Base-by-base conservation (phyloP, 768 basidiomycete genomes). In the Astraeus odoratus region DNA sequence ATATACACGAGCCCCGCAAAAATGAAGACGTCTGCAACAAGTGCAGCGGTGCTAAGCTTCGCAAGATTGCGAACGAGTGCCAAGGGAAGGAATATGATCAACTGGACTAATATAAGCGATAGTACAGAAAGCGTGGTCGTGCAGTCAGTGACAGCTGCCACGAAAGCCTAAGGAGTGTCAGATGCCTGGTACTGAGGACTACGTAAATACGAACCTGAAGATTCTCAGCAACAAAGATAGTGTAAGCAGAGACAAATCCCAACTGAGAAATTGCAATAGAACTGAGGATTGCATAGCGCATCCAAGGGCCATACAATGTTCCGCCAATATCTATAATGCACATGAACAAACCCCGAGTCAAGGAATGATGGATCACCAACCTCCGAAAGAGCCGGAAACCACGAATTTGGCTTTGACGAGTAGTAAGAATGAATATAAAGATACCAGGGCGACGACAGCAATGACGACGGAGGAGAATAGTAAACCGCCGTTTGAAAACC, bases 1-100 rank as follows among this genome's bases (percentile, higher is more conserved):
- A 93, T 89, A 61, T 93, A 93, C 35, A 91, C 50, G 37, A 89
- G 58, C 1, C 96, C 96, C 27, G 84, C 78, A 15, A 99, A 71
- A 60, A 99, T 98, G 71, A 98, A 98, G 1, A 70, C 92, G 60
- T 99, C 96, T 2, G 96, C 96, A 23, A 96, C 62, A 41, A 99
- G 79, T 3, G 92, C 95, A 0, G 94, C 87, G 1, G 84, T 82
- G 54, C 89, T 92, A 27, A 99, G 76, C 65, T 94, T 96, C 23
- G 94, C 88, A n/a, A 99, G 74, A 65, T 96, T 90, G 24, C 96
- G 79, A 44, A 98, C 74, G 51, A 99, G 81, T 4, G 82, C 87
- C 42, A 96, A 67, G 0, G 96, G 96, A 2, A 97, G 67, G 70
- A 98, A 94, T 57, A 97, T 71, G 55, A 93, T 53, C 35, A 93